These are phyloP conservation scores for Sugiyamaella novakii DNA, from an alignment of 1,139 yeast species.

Conservation along the genomic window DNA sequence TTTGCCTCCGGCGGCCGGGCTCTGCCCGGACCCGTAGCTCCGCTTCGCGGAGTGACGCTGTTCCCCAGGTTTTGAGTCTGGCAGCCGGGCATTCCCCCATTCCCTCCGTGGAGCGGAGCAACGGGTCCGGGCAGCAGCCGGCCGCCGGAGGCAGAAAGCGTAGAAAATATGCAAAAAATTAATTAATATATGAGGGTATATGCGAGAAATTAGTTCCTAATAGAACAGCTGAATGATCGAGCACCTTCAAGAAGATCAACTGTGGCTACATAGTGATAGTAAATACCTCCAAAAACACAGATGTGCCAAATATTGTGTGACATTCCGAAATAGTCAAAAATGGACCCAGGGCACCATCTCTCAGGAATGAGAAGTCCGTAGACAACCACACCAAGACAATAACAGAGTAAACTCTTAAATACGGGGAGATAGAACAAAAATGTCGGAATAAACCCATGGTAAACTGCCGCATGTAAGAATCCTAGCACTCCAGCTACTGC, in stretches of 20 bases:
- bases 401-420: constrained; percentile 68
- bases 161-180: constrained; percentile 3
- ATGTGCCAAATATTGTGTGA: constrained; percentile 96
- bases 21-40: constrained; percentile 1
- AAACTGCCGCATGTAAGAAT: constrained; percentile 56
- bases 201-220: too few species aligned
- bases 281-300: constrained; percentile 81
- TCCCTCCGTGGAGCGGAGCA: neutral
- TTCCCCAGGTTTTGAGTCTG: too few species aligned
- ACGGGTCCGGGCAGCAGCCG: constrained; percentile 7
- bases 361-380: constrained; percentile 92
- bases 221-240: constrained; percentile 33
- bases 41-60: constrained; percentile 6
- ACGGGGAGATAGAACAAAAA: constrained; percentile 62
- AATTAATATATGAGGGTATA: too few species aligned
- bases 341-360: constrained; percentile 58
- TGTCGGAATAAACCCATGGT: constrained; percentile 59
- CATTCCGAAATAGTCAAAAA: constrained; percentile 76
- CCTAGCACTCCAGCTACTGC: constrained; percentile 76
- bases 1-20: constrained; percentile 4
- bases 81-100: neutral
- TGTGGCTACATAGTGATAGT: constrained; percentile 81
- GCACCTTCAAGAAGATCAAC: constrained; percentile 63
- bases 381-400: constrained; percentile 78
- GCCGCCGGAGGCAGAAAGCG: constrained; percentile 12